These are phyloP conservation scores for Pholiota molesta DNA, from an alignment of 768 basidiomycete genomes.

Conservation along the genomic window DNA sequence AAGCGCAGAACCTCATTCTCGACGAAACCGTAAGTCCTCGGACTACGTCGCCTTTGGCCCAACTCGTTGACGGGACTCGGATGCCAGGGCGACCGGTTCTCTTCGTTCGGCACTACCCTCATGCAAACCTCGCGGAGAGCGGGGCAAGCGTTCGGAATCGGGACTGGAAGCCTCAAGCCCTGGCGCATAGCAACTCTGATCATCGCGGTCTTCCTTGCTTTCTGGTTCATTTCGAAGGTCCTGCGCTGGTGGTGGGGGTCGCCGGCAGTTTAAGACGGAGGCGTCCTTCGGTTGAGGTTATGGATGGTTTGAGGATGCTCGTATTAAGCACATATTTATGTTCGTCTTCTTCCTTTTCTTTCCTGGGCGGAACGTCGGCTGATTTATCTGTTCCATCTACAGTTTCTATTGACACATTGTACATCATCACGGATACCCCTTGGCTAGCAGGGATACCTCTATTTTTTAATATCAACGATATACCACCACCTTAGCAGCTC, in stretches of 20 bases:
- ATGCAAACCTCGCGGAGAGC: conserved; percentile 71
- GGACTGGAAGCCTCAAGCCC: conserved; percentile 66
- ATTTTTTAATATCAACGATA: background rate
- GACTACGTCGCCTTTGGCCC: background rate
- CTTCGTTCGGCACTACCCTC: conserved; percentile 62
- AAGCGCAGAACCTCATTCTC: conserved; percentile 77
- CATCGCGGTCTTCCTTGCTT: conserved; percentile 51
- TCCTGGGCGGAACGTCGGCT: too few relatives aligned
- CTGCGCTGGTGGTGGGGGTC: conserved; percentile 49
- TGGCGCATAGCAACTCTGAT: conserved; percentile 68
- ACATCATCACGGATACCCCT: background rate
- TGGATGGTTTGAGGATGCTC: background rate
- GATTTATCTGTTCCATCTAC: too few relatives aligned
- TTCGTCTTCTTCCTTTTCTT: background rate
- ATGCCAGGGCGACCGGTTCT: conserved; percentile 66
- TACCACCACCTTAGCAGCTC: background rate
- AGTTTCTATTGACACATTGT: background rate
- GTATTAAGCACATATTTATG: background rate
- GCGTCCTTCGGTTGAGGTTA: background rate
- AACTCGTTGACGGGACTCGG: background rate
- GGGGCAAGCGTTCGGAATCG: conserved; percentile 74
- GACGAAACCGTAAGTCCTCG: conserved; percentile 67
- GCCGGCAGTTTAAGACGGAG: conserved; percentile 13
- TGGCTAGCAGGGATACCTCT: background rate
- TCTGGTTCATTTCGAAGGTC: conserved; percentile 61